Conservation (phyloP, 2,329 filamentous ascomycete genomes). For the Biscogniauxia sp. region DNA sequence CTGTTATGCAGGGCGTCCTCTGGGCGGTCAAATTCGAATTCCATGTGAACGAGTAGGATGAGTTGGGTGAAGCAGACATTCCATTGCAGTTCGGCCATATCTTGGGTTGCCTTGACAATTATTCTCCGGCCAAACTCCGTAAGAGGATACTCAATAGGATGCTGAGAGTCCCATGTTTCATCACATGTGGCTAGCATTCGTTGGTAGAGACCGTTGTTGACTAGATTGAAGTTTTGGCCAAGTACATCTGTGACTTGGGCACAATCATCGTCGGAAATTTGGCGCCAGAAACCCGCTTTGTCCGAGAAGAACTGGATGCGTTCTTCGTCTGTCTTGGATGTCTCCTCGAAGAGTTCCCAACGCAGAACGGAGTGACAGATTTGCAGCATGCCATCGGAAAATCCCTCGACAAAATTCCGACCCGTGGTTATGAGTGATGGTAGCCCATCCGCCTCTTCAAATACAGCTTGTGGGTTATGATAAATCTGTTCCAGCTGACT, state of each 20-base stretch:
- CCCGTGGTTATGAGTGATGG: constrained; percentile 68
- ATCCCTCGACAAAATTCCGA: constrained; percentile 64
- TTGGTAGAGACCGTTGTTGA: constrained; percentile 53
- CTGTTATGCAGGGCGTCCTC: constrained; percentile 61
- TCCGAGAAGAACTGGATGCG: constrained; percentile 78
- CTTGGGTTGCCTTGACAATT: constrained; percentile 73
- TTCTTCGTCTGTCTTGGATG: constrained; percentile 66
- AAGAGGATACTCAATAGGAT: constrained; percentile 42
- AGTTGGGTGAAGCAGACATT: constrained; percentile 78
- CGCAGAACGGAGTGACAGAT: constrained; percentile 66
- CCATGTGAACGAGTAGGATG: constrained; percentile 80
- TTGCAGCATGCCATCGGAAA: constrained; percentile 67
- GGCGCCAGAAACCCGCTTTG: constrained; percentile 72
- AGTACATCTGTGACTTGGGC: constrained; percentile 66
- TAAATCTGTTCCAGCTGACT: constrained; percentile 73
- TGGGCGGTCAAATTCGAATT: constrained; percentile 74
- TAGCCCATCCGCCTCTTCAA: constrained; percentile 42
- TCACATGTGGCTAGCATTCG: constrained; percentile 46
- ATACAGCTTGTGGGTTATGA: constrained; percentile 64
- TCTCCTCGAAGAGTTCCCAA: constrained; percentile 71
- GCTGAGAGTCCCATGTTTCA: constrained; percentile 41
- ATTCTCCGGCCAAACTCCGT: constrained; percentile 76
- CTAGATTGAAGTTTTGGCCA: constrained; percentile 62
- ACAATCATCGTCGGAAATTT: constrained; percentile 80
- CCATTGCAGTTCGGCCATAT: constrained; percentile 71